These are phyloP conservation scores for Tetrahymena thermophila DNA, from an alignment of 73 alveolate genomes.

Conservation along the genomic window DNA sequence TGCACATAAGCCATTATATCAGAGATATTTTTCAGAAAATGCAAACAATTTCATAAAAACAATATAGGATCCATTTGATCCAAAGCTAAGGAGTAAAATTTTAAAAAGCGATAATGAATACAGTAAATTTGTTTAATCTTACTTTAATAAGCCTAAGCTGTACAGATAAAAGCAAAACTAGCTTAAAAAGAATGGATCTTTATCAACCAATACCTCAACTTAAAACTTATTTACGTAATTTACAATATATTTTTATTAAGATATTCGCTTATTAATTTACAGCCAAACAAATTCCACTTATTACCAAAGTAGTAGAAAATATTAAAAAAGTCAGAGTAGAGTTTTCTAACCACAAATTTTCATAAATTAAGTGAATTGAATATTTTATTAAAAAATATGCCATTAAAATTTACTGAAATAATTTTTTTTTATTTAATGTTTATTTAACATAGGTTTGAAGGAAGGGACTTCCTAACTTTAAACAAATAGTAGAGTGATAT, in stretches of 20 bases:
- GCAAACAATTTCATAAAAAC: not conserved
- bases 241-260: not conserved
- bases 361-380: too few species aligned
- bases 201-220: not conserved
- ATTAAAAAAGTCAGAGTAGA: too few species aligned
- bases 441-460: not conserved
- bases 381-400: too few species aligned
- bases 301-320: too few species aligned
- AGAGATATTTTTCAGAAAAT: not conserved
- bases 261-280: not conserved
- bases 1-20: not conserved
- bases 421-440: not conserved
- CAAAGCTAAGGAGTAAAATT: not conserved
- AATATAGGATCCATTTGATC: not conserved
- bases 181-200: not conserved
- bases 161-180: not conserved
- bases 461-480: not conserved
- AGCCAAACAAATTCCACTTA: too few species aligned
- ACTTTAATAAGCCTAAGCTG: not conserved
- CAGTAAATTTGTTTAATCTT: not conserved
- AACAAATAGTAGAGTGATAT: not conserved
- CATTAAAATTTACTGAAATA: too few species aligned
- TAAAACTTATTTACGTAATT: not conserved
- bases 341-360: too few species aligned
- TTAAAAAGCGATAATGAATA: not conserved